Evolutionary conservation across 225 moss, liverwort and hornwort species (phyloP).

Genomic region (Sphagnum tenellum): DNA sequence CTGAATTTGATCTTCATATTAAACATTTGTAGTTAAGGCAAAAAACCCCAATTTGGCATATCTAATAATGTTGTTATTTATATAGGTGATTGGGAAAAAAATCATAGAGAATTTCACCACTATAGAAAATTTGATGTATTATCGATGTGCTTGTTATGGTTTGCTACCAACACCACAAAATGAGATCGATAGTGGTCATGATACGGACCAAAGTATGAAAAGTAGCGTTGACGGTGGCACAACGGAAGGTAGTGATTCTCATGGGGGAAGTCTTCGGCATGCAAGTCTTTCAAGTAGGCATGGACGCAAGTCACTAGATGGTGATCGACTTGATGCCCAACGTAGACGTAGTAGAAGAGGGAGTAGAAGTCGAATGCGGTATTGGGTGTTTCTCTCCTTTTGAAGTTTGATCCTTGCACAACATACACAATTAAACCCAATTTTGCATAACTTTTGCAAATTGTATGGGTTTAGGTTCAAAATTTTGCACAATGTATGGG

Average conservation of each 20-base stretch:
- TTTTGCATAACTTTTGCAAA: too few species aligned
- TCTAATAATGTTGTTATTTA: neutral
- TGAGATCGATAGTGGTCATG: constrained; percentile 6
- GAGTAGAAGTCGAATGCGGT: constrained; percentile 30
- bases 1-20: too few species aligned
- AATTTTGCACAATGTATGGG: too few species aligned
- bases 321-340: neutral
- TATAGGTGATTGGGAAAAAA: constrained; percentile 21
- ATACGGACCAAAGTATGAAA: constrained; percentile 27
- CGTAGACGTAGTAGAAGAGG: constrained; percentile 4
- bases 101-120: constrained; percentile 30
- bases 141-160: constrained; percentile 24
- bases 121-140: constrained; percentile 28
- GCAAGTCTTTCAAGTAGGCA: constrained; percentile 15
- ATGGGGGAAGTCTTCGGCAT: constrained; percentile 16
- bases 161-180: constrained; percentile 1
- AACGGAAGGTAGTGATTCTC: constrained; percentile 18
- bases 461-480: too few species aligned
- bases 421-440: too few species aligned
- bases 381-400: neutral
- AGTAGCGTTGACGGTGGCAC: constrained; percentile 18
- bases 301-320: constrained; percentile 12
- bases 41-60: too few species aligned
- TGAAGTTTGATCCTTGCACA: too few species aligned
- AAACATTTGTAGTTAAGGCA: too few species aligned